These are phyloP conservation scores for Lasiosphaeria hispida DNA, from an alignment of 495 filamentous ascomycete species.

Conservation along the genomic window DNA sequence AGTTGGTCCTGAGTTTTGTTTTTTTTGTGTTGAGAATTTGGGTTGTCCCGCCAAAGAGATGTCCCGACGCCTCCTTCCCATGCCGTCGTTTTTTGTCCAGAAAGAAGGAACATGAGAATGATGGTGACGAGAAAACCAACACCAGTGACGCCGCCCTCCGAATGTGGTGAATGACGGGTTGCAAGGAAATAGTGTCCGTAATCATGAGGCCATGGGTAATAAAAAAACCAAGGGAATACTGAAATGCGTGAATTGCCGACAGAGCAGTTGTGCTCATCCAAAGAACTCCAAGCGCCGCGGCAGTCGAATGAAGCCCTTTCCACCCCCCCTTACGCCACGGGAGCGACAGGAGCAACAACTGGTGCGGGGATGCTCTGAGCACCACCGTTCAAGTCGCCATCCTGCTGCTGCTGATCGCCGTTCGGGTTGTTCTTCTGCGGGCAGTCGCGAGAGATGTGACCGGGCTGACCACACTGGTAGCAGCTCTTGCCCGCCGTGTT, in stretches of 20 bases:
- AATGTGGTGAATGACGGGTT: slow-evolving; percentile 1
- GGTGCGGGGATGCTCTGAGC: slow-evolving; percentile 26
- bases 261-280: neutral
- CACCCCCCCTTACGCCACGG: slow-evolving; percentile 29
- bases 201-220: neutral
- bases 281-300: neutral
- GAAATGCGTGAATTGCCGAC: neutral
- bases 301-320: too few relatives aligned
- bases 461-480: slow-evolving; percentile 93
- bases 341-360: slow-evolving; percentile 26
- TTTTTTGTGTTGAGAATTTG: too few relatives aligned
- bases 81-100: slow-evolving; percentile 8
- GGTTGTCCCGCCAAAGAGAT: slow-evolving; percentile 1
- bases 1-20: neutral
- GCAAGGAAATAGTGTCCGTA: slow-evolving; percentile 5
- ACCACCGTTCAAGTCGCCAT: slow-evolving; percentile 25
- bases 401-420: slow-evolving; percentile 41
- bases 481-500: slow-evolving; percentile 97
- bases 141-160: slow-evolving; percentile 13
- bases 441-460: slow-evolving; percentile 96
- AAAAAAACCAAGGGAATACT: neutral
- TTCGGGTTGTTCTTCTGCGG: slow-evolving; percentile 57
- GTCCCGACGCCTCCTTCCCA: neutral
- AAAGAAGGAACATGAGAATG: slow-evolving; percentile 5
- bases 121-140: slow-evolving; percentile 6